phyloP scores from a whole-genome alignment of 2,329 filamentous ascomycete species.

The Knoxdaviesia capensis region DNA sequence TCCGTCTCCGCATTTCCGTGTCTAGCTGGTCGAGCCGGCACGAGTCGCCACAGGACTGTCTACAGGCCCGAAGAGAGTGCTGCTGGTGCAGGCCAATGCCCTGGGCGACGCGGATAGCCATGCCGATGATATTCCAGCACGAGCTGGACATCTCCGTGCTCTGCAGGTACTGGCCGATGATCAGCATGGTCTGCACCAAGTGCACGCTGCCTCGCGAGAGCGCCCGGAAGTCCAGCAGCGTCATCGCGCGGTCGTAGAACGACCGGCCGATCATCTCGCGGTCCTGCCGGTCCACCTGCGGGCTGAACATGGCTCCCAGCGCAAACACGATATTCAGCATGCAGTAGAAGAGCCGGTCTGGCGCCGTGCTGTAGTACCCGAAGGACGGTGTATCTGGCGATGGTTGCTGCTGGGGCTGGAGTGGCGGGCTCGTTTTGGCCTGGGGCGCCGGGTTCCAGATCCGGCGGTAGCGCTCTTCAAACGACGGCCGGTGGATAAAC shows the following conservation, averaged over 20 bases:
- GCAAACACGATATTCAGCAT: slow-evolving; percentile 9
- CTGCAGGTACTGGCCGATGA: slow-evolving; percentile 10
- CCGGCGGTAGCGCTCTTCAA: slow-evolving; percentile 3
- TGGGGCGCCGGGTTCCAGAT: slow-evolving; percentile 2
- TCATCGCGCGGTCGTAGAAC: slow-evolving; percentile 1
- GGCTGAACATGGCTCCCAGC: slow-evolving; percentile 7
- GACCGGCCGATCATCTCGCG: background rate
- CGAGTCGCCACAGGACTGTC: no score
- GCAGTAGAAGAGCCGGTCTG: slow-evolving; percentile 2
- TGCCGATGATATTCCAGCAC: slow-evolving; percentile 10
- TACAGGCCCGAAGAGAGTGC: no score
- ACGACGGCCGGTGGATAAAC: slow-evolving; percentile 4
- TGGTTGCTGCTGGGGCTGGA: no score
- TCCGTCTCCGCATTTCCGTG: no score
- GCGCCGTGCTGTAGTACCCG: no score
- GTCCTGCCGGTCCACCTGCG: slow-evolving; percentile 2
- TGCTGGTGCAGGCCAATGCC: slow-evolving; percentile 9
- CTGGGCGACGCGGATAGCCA: slow-evolving; percentile 10
- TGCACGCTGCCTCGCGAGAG: slow-evolving; percentile 6
- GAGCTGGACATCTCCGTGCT: slow-evolving; percentile 7
- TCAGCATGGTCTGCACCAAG: slow-evolving; percentile 9
- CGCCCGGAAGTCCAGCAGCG: slow-evolving; percentile 3
- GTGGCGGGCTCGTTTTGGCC: background rate
- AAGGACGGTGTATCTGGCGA: no score
- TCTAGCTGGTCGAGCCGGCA: no score